Conservation (phyloP, 2,329 filamentous ascomycete species). For the Coniochaeta pulveracea region DNA sequence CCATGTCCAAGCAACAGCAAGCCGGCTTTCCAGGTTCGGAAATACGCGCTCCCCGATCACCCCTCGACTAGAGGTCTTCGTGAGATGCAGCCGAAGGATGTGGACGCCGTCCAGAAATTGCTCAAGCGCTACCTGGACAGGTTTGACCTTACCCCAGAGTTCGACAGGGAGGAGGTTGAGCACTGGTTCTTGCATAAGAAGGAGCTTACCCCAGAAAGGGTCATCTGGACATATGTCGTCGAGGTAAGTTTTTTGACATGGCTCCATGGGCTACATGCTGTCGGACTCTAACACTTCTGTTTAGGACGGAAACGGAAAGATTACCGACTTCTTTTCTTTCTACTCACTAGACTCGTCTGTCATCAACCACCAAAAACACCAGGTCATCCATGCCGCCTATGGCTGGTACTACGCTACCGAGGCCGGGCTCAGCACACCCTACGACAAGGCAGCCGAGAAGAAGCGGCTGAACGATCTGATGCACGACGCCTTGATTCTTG, state of each 20-base stretch:
- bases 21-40: conserved; percentile 72
- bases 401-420: conserved; percentile 95
- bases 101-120: conserved; percentile 63
- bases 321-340: conserved; percentile 96
- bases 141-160: conserved; percentile 77
- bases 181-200: conserved; percentile 79
- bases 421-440: conserved; percentile 50
- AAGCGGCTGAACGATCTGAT: conserved; percentile 70
- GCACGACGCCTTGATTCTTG: conserved; percentile 76
- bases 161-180: conserved; percentile 66
- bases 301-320: conserved; percentile 55
- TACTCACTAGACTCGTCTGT: conserved; percentile 91
- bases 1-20: conserved; percentile 76
- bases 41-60: conserved; percentile 69
- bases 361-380: conserved; percentile 69
- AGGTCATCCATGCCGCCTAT: conserved; percentile 79
- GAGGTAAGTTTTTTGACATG: conserved; percentile 47
- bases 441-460: conserved; percentile 52
- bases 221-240: conserved; percentile 89
- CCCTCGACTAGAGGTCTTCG: conserved; percentile 68
- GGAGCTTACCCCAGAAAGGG: conserved; percentile 55
- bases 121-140: conserved; percentile 67
- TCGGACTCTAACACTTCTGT: conserved; percentile 4
- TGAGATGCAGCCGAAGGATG: conserved; percentile 67
- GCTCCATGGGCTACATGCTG: not conserved